These are phyloP conservation scores for Sarcodon aspratus DNA, from an alignment of 768 basidiomycete genomes.

Conservation along the genomic window DNA sequence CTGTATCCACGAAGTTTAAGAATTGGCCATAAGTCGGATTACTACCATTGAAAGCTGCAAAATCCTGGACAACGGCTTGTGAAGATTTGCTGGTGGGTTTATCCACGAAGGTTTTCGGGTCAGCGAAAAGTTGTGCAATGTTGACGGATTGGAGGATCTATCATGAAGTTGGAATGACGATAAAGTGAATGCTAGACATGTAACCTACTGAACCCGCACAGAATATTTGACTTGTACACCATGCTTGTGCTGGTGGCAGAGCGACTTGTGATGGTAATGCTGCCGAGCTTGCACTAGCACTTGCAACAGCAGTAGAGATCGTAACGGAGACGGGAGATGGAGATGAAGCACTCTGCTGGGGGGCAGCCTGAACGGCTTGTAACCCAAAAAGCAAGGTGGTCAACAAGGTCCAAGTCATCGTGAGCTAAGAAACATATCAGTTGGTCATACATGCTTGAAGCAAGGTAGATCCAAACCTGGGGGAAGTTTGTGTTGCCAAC, in stretches of 20 bases:
- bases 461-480: too few species aligned
- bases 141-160: constrained; percentile 82
- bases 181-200: neutral
- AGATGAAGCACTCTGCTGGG: constrained; percentile 7
- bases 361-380: constrained; percentile 1
- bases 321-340: constrained; percentile 23
- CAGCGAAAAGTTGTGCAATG: constrained; percentile 59
- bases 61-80: constrained; percentile 61
- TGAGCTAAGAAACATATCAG: neutral
- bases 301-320: constrained; percentile 52
- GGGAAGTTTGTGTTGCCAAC: too few species aligned
- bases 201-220: constrained; percentile 62
- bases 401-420: neutral
- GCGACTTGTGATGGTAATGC: constrained; percentile 54
- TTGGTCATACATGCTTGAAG: too few species aligned
- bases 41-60: constrained; percentile 31
- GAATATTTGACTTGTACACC: constrained; percentile 73
- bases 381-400: neutral
- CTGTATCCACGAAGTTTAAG: constrained; percentile 55
- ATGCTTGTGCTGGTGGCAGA: constrained; percentile 57
- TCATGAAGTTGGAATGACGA: constrained; percentile 5
- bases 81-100: constrained; percentile 66
- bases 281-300: constrained; percentile 41
- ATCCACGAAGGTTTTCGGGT: constrained; percentile 87
- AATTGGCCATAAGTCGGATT: constrained; percentile 52